phyloP scores from a whole-genome alignment of 1,284 basidiomycete genomes.

The Sanghuangporus baumii region DNA sequence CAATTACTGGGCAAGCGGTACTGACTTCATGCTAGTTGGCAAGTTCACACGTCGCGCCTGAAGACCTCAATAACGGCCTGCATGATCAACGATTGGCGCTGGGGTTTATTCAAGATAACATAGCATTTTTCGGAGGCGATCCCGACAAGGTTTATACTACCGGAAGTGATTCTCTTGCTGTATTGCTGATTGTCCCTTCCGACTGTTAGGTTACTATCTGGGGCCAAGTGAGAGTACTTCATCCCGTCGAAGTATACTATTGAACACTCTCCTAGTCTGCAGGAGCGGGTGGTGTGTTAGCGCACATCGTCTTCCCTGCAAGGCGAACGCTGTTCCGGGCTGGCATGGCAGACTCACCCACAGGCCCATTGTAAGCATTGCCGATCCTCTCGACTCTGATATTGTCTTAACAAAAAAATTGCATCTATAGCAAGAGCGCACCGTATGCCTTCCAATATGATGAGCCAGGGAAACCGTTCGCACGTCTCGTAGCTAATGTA shows the following conservation, averaged over 20 bases:
- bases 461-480: conserved; percentile 47
- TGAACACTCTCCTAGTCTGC: conserved; percentile 36
- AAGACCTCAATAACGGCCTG: conserved; percentile 51
- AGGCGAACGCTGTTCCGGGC: conserved; percentile 41
- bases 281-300: conserved; percentile 49
- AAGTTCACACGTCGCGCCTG: conserved; percentile 38
- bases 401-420: neutral
- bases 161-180: neutral
- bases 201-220: conserved; percentile 48
- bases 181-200: neutral
- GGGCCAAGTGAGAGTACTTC: conserved; percentile 41
- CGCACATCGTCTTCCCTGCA: conserved; percentile 43
- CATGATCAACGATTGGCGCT: conserved; percentile 54
- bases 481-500: conserved; percentile 38
- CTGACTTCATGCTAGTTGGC: conserved; percentile 34
- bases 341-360: conserved; percentile 47
- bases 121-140: conserved; percentile 61
- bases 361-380: conserved; percentile 47
- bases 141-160: conserved; percentile 39
- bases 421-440: conserved; percentile 42
- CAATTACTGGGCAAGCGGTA: neutral
- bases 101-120: conserved; percentile 56
- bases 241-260: neutral
- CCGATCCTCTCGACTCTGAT: neutral
- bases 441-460: conserved; percentile 50